Percentiles rank a stretch among this genome's conserved stretches.
Conservation (phyloP, 305 asterid species). For the Solanum hybrid region DNA sequence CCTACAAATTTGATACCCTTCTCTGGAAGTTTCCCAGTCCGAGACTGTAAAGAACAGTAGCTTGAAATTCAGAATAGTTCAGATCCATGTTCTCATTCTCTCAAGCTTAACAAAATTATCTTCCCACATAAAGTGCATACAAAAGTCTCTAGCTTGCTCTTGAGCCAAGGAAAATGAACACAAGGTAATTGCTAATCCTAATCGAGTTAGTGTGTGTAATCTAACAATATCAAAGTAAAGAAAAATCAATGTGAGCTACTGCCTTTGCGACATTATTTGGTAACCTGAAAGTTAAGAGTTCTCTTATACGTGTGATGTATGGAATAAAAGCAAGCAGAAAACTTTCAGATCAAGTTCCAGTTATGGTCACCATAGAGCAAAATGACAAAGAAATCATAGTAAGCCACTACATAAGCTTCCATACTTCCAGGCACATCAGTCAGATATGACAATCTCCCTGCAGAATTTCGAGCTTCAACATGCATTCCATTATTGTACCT, state of each 20-base stretch:
- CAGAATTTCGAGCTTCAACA: background rate
- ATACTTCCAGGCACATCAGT: background rate
- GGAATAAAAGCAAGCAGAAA: background rate
- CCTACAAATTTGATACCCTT: slow-evolving; percentile 52
- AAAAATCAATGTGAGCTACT: background rate
- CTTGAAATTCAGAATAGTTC: slow-evolving; percentile 1
- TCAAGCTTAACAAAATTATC: background rate
- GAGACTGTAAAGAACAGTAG: slow-evolving; percentile 31
- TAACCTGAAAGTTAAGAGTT: background rate
- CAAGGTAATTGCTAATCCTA: background rate
- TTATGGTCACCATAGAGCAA: slow-evolving; percentile 1
- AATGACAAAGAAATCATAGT: background rate
- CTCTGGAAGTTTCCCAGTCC: slow-evolving; percentile 65
- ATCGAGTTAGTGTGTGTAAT: background rate
- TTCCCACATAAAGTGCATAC: background rate
- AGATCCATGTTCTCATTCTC: background rate
- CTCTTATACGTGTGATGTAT: background rate
- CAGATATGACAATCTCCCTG: background rate
- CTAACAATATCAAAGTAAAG: background rate
- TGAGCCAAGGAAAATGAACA: background rate
- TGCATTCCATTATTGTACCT: background rate
- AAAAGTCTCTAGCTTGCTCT: background rate
- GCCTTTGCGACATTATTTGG: background rate
- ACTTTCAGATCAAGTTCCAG: background rate
- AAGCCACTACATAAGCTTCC: background rate